Percentiles rank a stretch among this genome's conserved stretches.
Evolutionary conservation across 2,329 filamentous ascomycete genomes (phyloP).

Genomic region (Neofusicoccum parvum): DNA sequence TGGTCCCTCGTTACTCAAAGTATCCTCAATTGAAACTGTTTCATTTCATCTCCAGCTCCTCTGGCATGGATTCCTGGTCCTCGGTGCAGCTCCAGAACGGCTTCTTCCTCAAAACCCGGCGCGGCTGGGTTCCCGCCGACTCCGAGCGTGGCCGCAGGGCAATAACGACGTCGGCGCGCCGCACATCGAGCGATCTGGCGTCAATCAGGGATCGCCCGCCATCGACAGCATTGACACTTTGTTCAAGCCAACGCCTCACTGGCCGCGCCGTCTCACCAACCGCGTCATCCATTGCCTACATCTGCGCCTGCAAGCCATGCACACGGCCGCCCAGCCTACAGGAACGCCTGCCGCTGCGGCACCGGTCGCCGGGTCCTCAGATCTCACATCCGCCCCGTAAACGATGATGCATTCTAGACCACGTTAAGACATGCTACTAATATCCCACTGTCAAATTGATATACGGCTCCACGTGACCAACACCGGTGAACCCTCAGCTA

Average conservation of each 20-base stretch:
- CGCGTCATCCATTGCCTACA: slow-evolving; percentile 7
- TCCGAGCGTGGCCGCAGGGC: neutral
- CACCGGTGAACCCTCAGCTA: slow-evolving; percentile 2
- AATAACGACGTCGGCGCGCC: neutral
- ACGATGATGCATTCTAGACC: slow-evolving; percentile 19
- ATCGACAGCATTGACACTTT: neutral
- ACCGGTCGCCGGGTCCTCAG: slow-evolving; percentile 20
- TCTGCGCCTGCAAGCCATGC: slow-evolving; percentile 11
- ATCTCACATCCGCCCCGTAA: slow-evolving; percentile 20
- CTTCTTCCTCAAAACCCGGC: neutral
- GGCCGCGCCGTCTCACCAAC: slow-evolving; percentile 8
- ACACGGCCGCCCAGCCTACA: slow-evolving; percentile 7
- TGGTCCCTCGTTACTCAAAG: slow-evolving; percentile 18
- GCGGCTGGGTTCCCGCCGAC: neutral
- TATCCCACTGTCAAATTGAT: slow-evolving; percentile 14
- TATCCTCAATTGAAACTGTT: slow-evolving; percentile 24
- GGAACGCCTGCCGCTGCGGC: slow-evolving; percentile 21
- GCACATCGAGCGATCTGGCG: neutral
- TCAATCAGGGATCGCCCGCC: neutral
- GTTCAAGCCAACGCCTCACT: slow-evolving; percentile 1
- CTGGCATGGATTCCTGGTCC: slow-evolving; percentile 13
- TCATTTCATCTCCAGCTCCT: slow-evolving; percentile 18
- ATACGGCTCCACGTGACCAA: slow-evolving; percentile 2
- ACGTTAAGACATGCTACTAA: slow-evolving; percentile 19
- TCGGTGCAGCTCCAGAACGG: neutral